A percentile compares a stretch with the other conserved stretches of the same genome.
Evolutionary conservation across 1,284 basidiomycete genomes (phyloP).

Genomic region (Fomitopsis schrenkii): DNA sequence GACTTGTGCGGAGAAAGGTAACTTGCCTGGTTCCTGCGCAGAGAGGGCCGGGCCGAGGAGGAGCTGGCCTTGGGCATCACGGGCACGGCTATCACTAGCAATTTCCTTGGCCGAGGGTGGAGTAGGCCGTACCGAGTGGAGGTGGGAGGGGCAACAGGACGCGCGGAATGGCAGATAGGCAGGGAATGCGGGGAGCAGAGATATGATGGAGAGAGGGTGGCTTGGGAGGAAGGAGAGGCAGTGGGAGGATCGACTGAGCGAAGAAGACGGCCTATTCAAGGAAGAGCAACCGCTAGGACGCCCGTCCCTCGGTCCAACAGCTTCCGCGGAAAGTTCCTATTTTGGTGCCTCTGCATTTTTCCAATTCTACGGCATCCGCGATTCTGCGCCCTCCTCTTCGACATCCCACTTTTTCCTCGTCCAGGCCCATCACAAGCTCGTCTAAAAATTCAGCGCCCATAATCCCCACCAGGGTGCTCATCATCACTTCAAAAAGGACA

Average conservation of each 20-base stretch:
- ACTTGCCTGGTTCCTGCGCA: constrained; percentile 73
- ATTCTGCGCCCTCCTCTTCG: neutral
- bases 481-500: too few species aligned
- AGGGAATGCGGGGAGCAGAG: neutral
- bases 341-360: neutral
- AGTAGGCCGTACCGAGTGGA: neutral
- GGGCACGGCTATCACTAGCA: constrained; percentile 3
- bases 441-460: neutral
- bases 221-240: neutral
- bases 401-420: neutral
- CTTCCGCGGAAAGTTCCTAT: neutral
- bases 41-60: constrained; percentile 48
- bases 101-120: neutral
- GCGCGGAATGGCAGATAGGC: neutral
- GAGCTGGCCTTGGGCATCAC: constrained; percentile 62
- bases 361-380: neutral
- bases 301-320: neutral
- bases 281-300: neutral
- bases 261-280: neutral
- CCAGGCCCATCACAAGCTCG: neutral
- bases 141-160: neutral
- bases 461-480: too few species aligned
- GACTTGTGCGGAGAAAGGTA: constrained; percentile 1
- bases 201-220: neutral
- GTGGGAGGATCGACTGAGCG: neutral